These are phyloP conservation scores for Wickerhamomyces chaumierensis DNA, from an alignment of 805 yeast species.

Conservation along the genomic window DNA sequence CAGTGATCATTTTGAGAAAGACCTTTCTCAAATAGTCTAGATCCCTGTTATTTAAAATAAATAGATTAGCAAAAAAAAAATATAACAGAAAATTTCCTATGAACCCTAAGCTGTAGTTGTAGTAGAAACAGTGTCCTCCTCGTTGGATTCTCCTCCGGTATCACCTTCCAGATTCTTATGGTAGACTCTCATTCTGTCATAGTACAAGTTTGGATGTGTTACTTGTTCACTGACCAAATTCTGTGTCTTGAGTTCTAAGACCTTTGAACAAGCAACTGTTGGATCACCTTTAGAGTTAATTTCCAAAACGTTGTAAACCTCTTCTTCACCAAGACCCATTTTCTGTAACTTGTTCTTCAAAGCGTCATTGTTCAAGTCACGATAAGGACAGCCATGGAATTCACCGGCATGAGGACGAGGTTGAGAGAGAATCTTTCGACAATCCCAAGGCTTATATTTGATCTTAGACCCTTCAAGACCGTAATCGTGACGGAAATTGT, in stretches of 20 bases:
- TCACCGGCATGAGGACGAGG: conserved; percentile 62
- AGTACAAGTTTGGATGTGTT: conserved; percentile 81
- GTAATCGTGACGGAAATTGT: conserved; percentile 79
- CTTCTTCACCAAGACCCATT: conserved; percentile 55
- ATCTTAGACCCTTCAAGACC: conserved; percentile 87
- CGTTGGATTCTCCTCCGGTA: background rate
- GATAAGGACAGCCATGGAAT: conserved; percentile 88
- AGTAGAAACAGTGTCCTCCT: no score
- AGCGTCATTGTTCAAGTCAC: conserved; percentile 60
- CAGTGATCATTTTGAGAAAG: no score
- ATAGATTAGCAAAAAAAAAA: no score
- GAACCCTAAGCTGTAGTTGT: no score
- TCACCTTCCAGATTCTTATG: background rate
- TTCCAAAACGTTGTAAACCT: conserved; percentile 51
- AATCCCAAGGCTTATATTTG: conserved; percentile 79
- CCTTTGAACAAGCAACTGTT: conserved; percentile 83
- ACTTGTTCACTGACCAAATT: conserved; percentile 30
- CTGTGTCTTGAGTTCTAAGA: conserved; percentile 62
- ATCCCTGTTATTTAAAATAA: no score
- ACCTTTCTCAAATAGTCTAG: no score
- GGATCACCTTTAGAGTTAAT: conserved; percentile 59
- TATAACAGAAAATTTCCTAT: no score
- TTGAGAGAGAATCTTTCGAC: conserved; percentile 62
- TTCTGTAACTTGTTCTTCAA: conserved; percentile 42
- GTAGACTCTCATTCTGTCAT: conserved; percentile 48